A percentile compares a stretch with the other conserved stretches of the same genome.
These are phyloP conservation scores for Stagonosporopsis chrysanthemi DNA, from an alignment of 2,329 filamentous ascomycete species.

Conservation along the genomic window DNA sequence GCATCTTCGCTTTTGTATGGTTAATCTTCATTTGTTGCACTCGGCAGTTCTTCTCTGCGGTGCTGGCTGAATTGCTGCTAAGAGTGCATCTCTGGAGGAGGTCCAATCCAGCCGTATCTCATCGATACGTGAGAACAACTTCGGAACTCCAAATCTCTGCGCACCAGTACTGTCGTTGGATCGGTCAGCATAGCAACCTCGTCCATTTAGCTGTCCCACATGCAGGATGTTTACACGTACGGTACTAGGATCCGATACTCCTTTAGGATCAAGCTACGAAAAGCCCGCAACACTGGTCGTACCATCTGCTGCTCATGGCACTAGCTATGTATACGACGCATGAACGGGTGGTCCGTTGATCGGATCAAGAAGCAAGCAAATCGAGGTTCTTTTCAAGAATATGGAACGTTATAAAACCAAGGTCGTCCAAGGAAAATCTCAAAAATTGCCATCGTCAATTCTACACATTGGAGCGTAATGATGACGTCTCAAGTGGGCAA, in stretches of 20 bases:
- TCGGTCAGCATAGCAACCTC: too few relatives aligned
- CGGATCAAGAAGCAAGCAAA: too few relatives aligned
- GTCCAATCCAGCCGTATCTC: slow-evolving; percentile 2
- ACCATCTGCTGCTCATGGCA: too few relatives aligned
- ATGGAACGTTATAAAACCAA: not conserved
- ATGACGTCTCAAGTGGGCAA: not conserved
- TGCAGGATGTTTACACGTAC: too few relatives aligned
- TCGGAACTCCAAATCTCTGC: too few relatives aligned
- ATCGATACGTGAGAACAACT: slow-evolving; percentile 4
- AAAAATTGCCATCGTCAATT: not conserved
- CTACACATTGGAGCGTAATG: not conserved
- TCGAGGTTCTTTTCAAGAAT: not conserved
- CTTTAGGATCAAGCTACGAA: too few relatives aligned
- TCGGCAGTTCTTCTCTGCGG: slow-evolving; percentile 1
- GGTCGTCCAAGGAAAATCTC: not conserved
- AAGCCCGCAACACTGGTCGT: too few relatives aligned
- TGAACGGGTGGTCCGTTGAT: too few relatives aligned
- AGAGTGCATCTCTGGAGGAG: not conserved
- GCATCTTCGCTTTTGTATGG: not conserved
- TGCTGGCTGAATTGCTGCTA: not conserved
- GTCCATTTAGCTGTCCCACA: too few relatives aligned
- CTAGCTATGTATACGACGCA: too few relatives aligned
- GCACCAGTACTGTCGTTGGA: too few relatives aligned
- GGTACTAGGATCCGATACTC: too few relatives aligned
- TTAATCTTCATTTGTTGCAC: slow-evolving; percentile 6